A percentile compares a stretch with the other conserved stretches of the same genome.
These are phyloP conservation scores for Candida mattraensis DNA, from an alignment of 805 yeast species.

Conservation along the genomic window DNA sequence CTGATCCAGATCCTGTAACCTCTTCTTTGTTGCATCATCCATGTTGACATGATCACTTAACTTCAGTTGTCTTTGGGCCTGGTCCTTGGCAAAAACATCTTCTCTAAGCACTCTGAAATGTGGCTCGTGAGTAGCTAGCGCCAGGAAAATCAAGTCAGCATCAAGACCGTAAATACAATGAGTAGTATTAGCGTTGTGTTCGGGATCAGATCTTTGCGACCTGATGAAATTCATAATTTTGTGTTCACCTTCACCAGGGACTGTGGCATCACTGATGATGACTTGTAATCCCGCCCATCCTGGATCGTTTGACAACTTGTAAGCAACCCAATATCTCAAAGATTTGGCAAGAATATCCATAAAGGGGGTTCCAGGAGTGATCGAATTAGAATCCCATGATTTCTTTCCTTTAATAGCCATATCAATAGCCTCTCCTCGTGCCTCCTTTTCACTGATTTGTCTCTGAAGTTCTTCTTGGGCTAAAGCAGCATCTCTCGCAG, in stretches of 20 bases:
- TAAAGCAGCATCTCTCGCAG: constrained; percentile 87
- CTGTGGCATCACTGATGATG: constrained; percentile 91
- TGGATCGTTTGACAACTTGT: constrained; percentile 83
- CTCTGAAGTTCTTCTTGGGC: constrained; percentile 69
- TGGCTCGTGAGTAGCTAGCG: constrained; percentile 97
- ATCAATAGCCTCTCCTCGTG: constrained; percentile 74
- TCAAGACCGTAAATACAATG: constrained; percentile 97
- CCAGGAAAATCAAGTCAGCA: constrained; percentile 95
- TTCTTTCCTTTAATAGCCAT: constrained; percentile 69
- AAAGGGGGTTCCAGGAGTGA: constrained; percentile 98
- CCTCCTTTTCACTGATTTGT: constrained; percentile 56
- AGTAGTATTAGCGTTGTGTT: constrained; percentile 88
- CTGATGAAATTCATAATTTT: constrained; percentile 95
- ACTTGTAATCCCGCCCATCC: constrained; percentile 92
- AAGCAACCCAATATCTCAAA: constrained; percentile 88
- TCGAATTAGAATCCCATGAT: constrained; percentile 93
- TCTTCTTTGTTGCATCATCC: constrained; percentile 56
- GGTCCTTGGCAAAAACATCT: constrained; percentile 88
- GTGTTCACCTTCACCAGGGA: constrained; percentile 99
- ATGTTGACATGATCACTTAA: constrained; percentile 52
- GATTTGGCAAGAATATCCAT: constrained; percentile 88
- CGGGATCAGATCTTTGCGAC: constrained; percentile 81
- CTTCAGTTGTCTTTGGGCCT: constrained; percentile 41
- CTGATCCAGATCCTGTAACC: constrained; percentile 42
- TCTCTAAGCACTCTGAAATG: constrained; percentile 92